Conservation (phyloP, 768 basidiomycete genomes). For the Leccinum subtestaceum region DNA sequence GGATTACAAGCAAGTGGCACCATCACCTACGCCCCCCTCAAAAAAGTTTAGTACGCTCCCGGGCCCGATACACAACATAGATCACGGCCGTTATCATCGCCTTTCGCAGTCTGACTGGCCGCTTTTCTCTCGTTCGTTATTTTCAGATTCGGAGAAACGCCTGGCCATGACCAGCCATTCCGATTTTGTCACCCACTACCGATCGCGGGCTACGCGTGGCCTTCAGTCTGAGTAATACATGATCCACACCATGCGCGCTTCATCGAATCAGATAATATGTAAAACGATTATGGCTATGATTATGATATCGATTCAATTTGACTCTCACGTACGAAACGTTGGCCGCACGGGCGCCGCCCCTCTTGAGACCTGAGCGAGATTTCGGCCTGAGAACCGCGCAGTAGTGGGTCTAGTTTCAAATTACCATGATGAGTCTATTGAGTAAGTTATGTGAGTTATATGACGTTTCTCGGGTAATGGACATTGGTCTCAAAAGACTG, state of each 20-base stretch:
- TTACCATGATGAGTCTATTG: not conserved
- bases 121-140: not conserved
- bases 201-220: not conserved
- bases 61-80: not conserved
- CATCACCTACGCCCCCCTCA: not conserved
- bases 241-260: not conserved
- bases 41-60: not conserved
- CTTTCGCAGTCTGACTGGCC: not conserved
- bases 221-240: not conserved
- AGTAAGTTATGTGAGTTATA: not conserved
- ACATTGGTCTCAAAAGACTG: not conserved
- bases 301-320: not conserved
- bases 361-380: not conserved
- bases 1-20: not conserved
- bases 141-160: not conserved
- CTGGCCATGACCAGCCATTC: not conserved
- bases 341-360: not conserved
- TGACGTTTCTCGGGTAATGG: not conserved
- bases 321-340: not conserved
- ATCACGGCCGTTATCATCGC: not conserved
- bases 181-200: not conserved
- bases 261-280: not conserved
- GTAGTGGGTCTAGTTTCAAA: not conserved
- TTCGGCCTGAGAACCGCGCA: not conserved
- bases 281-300: not conserved